Conservation (phyloP, 257 asterid genomes). For the Lavandula angustifolia region DNA sequence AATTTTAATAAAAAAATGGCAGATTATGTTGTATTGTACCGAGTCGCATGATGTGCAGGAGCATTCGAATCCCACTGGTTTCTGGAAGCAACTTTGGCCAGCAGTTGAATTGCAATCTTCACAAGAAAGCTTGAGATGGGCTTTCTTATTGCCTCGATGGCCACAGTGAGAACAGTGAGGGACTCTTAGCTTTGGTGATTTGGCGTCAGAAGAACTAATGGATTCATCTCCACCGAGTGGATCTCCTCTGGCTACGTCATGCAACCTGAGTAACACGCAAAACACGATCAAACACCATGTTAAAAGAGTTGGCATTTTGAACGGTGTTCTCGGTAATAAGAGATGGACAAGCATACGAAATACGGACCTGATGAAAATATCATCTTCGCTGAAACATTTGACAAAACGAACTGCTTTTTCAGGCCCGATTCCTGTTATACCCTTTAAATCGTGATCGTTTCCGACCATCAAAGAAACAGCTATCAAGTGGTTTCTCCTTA, state of each 20-base stretch:
- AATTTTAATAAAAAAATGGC: not conserved
- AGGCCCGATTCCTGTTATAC: conserved; percentile 77
- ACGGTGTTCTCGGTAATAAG: conserved; percentile 10
- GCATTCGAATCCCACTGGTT: conserved; percentile 74
- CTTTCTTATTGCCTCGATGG: conserved; percentile 85
- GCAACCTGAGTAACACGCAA: conserved; percentile 54
- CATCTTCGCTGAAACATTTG: conserved; percentile 68
- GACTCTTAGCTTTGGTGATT: conserved; percentile 47
- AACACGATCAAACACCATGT: conserved; percentile 15
- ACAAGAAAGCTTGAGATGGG: conserved; percentile 73
- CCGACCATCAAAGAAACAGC: conserved; percentile 90
- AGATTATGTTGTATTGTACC: conserved; percentile 39
- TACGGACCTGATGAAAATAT: conserved; percentile 63
- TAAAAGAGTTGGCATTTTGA: not conserved
- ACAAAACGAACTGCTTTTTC: conserved; percentile 88
- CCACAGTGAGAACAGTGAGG: conserved; percentile 95
- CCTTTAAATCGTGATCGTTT: conserved; percentile 78
- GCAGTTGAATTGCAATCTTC: conserved; percentile 54
- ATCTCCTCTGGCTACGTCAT: conserved; percentile 58
- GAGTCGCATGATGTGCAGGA: conserved; percentile 63
- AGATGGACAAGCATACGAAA: conserved; percentile 12
- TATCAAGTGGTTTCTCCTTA: conserved; percentile 79
- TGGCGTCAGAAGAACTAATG: conserved; percentile 38
- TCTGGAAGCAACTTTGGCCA: conserved; percentile 61
- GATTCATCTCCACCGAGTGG: conserved; percentile 33